Base-by-base conservation (phyloP, 345 rosid species). In the Passiflora organensis region DNA sequence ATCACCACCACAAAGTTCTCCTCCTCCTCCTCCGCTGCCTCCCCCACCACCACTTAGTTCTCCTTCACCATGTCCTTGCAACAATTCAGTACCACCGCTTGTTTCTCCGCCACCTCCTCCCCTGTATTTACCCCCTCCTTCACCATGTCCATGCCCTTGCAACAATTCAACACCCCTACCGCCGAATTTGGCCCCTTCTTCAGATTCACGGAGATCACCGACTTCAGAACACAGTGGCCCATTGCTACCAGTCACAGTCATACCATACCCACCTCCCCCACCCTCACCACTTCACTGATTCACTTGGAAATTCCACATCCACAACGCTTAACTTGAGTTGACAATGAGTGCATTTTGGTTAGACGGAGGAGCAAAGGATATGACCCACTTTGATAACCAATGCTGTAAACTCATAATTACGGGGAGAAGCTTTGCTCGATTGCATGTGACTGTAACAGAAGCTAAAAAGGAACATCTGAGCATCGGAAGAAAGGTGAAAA, bases 201-300 rank as follows among this genome's bases (percentile, higher is more conserved):
- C n/a, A n/a, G n/a, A n/a, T n/a, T n/a, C n/a, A n/a, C n/a, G n/a
- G n/a, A n/a, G n/a, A n/a, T n/a, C 62, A 41, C 62, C 45, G 28
- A 36, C 69, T 57, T 71, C 64, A 9, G 36, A 17, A 21, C 61
- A 46, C 43, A 10, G 47, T 41, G 64, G 56, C 15, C 78, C 70
- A 13, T 58, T 81, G 23, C 76, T 76, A 53, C 74, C 79, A 6
- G 22, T 69, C 6, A 50, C 10, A 18, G 80, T 72, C 21, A 41
- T 41, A 13, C 54, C 71, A 48, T 73, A 76, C 51, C 60, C 81
- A 19, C 69, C 80, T 21, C 77, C 80, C 5, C 80, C 80, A 2
- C 80, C 84, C 23, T 80, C 86, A 23, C 32, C 41, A 2, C 9
- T 15, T 12, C 38, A 15, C 25, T 47, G 18, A 62, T 25, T 37